A percentile compares a stretch with the other conserved stretches of the same genome.
phyloP scores from a whole-genome alignment of 352 stramenopile genomes.

The Phytophthora brassicae region DNA sequence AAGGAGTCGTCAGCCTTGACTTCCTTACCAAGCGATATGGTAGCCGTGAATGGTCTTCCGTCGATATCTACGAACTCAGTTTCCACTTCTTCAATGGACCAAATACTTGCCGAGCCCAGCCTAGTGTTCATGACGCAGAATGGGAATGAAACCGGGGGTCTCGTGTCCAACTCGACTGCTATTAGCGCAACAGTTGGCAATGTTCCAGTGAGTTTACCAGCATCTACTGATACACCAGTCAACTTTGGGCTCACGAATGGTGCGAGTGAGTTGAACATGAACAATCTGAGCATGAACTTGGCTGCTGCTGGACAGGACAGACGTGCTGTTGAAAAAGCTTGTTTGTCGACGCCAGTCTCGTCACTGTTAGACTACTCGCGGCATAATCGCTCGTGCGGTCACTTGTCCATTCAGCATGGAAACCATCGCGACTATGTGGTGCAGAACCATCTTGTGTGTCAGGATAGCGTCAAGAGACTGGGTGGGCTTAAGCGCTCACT shows the following conservation, averaged over 20 bases:
- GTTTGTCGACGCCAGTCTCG: conserved; percentile 26
- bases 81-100: neutral
- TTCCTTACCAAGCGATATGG: neutral
- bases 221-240: neutral
- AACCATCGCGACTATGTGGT: conserved; percentile 84
- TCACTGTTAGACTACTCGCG: conserved; percentile 57
- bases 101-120: conserved; percentile 16
- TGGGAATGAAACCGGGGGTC: neutral
- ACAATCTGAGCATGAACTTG: neutral
- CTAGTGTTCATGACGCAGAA: conserved; percentile 13
- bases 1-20: neutral
- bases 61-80: conserved; percentile 5
- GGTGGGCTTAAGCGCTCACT: conserved; percentile 25
- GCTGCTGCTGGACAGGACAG: conserved; percentile 25
- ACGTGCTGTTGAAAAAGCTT: conserved; percentile 22
- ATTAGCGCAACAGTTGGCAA: neutral
- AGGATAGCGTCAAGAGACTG: conserved; percentile 67
- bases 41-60: conserved; percentile 1
- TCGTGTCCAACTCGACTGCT: conserved; percentile 8
- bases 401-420: conserved; percentile 77
- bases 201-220: neutral
- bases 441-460: conserved; percentile 80
- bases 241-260: neutral
- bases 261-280: conserved; percentile 1
- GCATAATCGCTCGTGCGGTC: conserved; percentile 67